phyloP scores from a whole-genome alignment of 2,329 filamentous ascomycete species.

The Pyricularia pennisetigena region DNA sequence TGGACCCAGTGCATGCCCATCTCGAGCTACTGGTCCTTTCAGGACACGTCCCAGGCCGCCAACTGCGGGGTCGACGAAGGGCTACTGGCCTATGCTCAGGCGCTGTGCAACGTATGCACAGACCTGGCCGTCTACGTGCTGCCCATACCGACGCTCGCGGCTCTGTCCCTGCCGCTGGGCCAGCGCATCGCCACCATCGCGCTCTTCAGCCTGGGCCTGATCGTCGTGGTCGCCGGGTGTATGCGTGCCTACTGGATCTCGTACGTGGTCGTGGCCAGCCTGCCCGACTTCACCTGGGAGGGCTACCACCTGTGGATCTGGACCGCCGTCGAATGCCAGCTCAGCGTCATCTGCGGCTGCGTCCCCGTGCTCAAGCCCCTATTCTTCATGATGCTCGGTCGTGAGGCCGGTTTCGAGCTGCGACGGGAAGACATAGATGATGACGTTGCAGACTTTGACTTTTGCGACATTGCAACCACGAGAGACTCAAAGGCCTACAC shows the following conservation, averaged over 20 bases:
- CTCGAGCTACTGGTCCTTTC: conserved; percentile 19
- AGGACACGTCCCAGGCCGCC: neutral
- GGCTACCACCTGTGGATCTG: conserved; percentile 30
- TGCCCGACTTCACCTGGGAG: conserved; percentile 30
- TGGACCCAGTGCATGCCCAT: conserved; percentile 26
- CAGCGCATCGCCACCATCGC: conserved; percentile 25
- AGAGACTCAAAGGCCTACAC: neutral
- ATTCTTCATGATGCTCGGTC: conserved; percentile 7
- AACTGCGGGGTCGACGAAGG: conserved; percentile 15
- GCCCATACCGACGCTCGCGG: conserved; percentile 23
- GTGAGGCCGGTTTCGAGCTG: neutral
- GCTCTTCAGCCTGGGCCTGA: conserved; percentile 25
- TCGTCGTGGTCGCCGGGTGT: conserved; percentile 25
- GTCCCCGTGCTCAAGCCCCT: conserved; percentile 22
- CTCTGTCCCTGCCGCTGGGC: conserved; percentile 19
- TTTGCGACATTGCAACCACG: neutral
- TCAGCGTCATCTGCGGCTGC: conserved; percentile 30
- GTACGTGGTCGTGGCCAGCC: conserved; percentile 22
- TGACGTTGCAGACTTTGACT: neutral
- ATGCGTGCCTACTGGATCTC: conserved; percentile 27
- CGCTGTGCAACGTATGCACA: conserved; percentile 19
- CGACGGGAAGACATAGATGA: neutral
- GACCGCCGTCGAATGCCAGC: conserved; percentile 29
- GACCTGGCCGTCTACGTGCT: conserved; percentile 26
- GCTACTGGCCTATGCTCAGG: conserved; percentile 18